A percentile compares a stretch with the other conserved stretches of the same genome.
These are phyloP conservation scores for Ascochyta clinopodiicola DNA, from an alignment of 2,329 filamentous ascomycete species.

Conservation along the genomic window DNA sequence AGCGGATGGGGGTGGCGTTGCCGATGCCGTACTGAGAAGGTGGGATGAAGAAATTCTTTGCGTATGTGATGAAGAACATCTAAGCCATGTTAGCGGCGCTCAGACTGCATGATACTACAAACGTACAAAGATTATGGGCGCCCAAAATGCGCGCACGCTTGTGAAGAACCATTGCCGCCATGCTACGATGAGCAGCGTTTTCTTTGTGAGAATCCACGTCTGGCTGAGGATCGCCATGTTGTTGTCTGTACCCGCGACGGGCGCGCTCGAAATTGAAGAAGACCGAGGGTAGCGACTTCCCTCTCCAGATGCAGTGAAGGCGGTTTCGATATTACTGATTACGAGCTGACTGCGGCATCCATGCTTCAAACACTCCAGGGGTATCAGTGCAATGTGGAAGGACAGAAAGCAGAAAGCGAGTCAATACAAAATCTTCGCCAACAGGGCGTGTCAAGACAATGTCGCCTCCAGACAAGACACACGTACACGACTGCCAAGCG, in stretches of 20 bases:
- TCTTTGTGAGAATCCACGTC: constrained; percentile 63
- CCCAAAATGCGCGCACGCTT: constrained; percentile 61
- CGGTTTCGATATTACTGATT: constrained; percentile 4
- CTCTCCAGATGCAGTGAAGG: neutral
- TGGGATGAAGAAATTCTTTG: constrained; percentile 82
- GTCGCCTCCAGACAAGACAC: neutral
- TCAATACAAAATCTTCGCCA: neutral
- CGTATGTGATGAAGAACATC: constrained; percentile 65
- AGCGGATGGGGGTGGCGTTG: constrained; percentile 64
- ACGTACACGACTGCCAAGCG: constrained; percentile 10
- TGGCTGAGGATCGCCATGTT: constrained; percentile 54
- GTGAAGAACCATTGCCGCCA: constrained; percentile 62
- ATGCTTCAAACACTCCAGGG: constrained; percentile 1
- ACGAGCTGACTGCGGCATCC: constrained; percentile 3
- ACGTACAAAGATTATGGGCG: constrained; percentile 61
- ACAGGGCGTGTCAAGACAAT: neutral
- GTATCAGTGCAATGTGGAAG: neutral
- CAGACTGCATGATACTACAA: neutral
- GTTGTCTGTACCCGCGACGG: constrained; percentile 28
- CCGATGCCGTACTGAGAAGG: constrained; percentile 79
- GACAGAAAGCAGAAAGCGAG: neutral
- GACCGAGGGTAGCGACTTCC: neutral
- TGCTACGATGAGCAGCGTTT: constrained; percentile 63
- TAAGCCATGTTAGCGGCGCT: constrained; percentile 22
- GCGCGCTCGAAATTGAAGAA: constrained; percentile 11